Evolutionary conservation across 2,329 filamentous ascomycete genomes (phyloP), one percentile per base, ranked within the genome.

Genomic region (Colletotrichum sp.): DNA sequence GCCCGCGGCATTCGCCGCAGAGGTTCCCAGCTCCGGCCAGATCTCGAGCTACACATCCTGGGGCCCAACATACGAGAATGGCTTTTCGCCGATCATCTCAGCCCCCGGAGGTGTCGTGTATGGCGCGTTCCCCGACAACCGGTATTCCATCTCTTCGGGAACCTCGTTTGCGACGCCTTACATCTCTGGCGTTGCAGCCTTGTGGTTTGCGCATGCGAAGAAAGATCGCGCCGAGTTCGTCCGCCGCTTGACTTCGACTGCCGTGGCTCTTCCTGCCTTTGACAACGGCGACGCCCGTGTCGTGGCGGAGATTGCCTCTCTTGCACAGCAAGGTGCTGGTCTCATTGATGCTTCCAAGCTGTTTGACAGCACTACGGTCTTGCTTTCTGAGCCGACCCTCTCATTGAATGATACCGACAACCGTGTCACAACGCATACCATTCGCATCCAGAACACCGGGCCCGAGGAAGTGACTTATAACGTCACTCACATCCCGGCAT

Each of bases 111-210:
- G 79, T 1, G 68, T 64, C 7, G 76, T 80, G 1, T 80, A 79
- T 65, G 77, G 79, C 5, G 77, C 78, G 8, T 78, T 73, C 30
- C 78, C 77, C 0, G 72, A 77, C 4, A 77, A 75, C 18, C 26
- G 28, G 9, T 76, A 71, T 30, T 78, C 78, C 30, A 68, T 80
- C 32, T 76, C 76, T 4, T 79, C 78, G 0, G 78, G 78, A 2
- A 80, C 79, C 4, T 80, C 78, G 0, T 78, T 79, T n/a, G 73
- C 79, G 1, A 76, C 78, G 1, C 79, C 79, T 2, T 80, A 80
- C 8, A 66, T 80, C 7, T 73, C 79, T 13, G 79, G 78, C 16
- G 32, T 81, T 9, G 79, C 79, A 9, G 79, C 79, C 1, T 62
- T 80, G 24, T 80, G 73, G 73, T 80, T 77, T 13, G 75, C 69